Evolutionary conservation across 768 basidiomycete genomes (phyloP).

Genomic region (Tulasnella sp.): DNA sequence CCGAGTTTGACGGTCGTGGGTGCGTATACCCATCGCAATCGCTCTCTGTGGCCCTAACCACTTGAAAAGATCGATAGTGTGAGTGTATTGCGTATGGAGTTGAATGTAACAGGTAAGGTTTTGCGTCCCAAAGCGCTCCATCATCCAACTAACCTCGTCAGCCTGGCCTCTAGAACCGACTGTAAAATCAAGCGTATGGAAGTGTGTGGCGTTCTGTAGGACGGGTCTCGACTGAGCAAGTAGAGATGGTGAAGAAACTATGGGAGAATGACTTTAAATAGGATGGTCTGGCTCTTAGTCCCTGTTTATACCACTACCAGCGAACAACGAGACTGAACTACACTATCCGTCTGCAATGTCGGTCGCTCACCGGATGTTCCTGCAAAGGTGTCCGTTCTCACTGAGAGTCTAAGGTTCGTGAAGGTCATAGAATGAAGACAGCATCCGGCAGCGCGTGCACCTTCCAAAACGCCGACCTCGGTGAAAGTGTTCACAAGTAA

Average conservation of each 20-base stretch:
- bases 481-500: too few species aligned
- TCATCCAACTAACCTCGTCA: neutral
- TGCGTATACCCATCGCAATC: constrained; percentile 40
- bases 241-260: constrained; percentile 52
- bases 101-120: constrained; percentile 82
- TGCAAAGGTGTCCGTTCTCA: too few species aligned
- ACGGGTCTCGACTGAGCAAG: constrained; percentile 78
- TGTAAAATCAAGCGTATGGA: constrained; percentile 82
- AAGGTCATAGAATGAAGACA: too few species aligned
- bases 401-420: too few species aligned
- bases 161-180: constrained; percentile 56
- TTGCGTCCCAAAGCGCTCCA: neutral
- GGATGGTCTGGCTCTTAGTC: neutral
- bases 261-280: constrained; percentile 41
- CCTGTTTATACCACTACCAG: too few species aligned
- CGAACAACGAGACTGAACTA: too few species aligned
- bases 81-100: constrained; percentile 83
- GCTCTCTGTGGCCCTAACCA: neutral
- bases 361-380: too few species aligned
- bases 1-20: constrained; percentile 88
- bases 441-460: too few species aligned
- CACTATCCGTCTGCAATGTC: too few species aligned
- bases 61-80: constrained; percentile 50
- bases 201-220: constrained; percentile 86
- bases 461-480: too few species aligned